These are phyloP conservation scores for Pseudocercospora vitis DNA, from an alignment of 2,329 filamentous ascomycete species.

Conservation along the genomic window DNA sequence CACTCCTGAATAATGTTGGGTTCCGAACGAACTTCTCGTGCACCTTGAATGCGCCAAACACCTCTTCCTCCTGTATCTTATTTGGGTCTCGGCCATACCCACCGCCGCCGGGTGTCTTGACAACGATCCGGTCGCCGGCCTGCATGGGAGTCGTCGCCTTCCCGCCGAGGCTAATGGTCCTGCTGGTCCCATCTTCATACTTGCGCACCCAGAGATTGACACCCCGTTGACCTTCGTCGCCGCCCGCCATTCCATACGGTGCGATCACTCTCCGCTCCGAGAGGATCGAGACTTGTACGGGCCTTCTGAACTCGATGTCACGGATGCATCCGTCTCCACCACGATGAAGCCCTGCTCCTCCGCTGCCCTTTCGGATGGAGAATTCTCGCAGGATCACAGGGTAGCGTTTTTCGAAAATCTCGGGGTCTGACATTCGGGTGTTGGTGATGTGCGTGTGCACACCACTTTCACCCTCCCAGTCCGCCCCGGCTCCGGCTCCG, in stretches of 20 bases:
- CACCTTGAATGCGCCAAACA: conserved; percentile 12
- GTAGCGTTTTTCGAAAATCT: conserved; percentile 40
- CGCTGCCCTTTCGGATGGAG: conserved; percentile 35
- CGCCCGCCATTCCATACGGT: conserved; percentile 39
- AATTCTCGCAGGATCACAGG: conserved; percentile 39
- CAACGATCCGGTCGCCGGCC: conserved; percentile 72
- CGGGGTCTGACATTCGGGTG: conserved; percentile 40
- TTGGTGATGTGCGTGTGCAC: conserved; percentile 43
- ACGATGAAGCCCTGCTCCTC: conserved; percentile 34
- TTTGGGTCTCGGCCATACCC: conserved; percentile 67
- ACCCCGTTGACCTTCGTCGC: conserved; percentile 36
- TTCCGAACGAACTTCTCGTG: conserved; percentile 14
- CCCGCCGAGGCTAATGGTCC: conserved; percentile 29
- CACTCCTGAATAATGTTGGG: conserved; percentile 11
- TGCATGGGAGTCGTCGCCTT: conserved; percentile 71
- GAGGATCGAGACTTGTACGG: conserved; percentile 35
- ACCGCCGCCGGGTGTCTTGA: conserved; percentile 76
- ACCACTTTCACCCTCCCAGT: conserved; percentile 37
- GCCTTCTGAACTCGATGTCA: conserved; percentile 36
- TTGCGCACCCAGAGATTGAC: conserved; percentile 35
- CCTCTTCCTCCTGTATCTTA: conserved; percentile 48
- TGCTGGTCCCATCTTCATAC: conserved; percentile 23
- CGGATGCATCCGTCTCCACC: conserved; percentile 39
- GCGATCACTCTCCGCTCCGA: conserved; percentile 36
- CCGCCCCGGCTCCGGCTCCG: conserved; percentile 38